Percentiles rank a stretch among this genome's conserved stretches.
phyloP scores from a whole-genome alignment of 106 monocot genomes.

The Allium fistulosum region DNA sequence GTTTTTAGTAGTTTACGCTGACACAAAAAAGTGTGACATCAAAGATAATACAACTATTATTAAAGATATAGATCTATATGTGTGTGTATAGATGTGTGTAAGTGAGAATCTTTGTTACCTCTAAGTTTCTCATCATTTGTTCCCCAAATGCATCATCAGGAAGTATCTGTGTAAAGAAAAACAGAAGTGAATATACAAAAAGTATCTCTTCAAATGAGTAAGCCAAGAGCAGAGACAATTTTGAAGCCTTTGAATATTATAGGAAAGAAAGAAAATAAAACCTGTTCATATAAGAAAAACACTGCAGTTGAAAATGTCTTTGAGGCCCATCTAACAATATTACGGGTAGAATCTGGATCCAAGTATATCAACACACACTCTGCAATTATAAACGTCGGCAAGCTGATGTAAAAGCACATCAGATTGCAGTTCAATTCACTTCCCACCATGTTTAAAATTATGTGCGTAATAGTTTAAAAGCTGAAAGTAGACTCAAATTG shows the following conservation, averaged over 20 bases:
- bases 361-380: constrained; percentile 98
- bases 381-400: constrained; percentile 99
- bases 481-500: too few relatives aligned
- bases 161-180: constrained; percentile 50
- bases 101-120: constrained; percentile 28
- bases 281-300: constrained; percentile 98
- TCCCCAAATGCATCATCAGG: constrained; percentile 98
- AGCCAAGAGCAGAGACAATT: too few relatives aligned
- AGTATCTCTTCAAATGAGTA: too few relatives aligned
- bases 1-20: too few relatives aligned
- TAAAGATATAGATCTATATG: too few relatives aligned
- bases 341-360: constrained; percentile 64
- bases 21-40: too few relatives aligned
- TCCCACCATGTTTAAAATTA: too few relatives aligned
- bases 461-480: too few relatives aligned
- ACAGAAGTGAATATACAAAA: too few relatives aligned
- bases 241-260: too few relatives aligned
- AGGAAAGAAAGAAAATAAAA: background rate
- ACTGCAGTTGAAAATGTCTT: constrained; percentile 69
- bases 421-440: constrained; percentile 22
- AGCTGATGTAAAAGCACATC: constrained; percentile 59
- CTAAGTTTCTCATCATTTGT: constrained; percentile 96
- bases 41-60: too few relatives aligned
- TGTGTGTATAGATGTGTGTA: too few relatives aligned
- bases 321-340: constrained; percentile 76